Percentiles rank a stretch among this genome's conserved stretches.
These are phyloP conservation scores for Pleurotus eryngii DNA, from an alignment of 768 basidiomycete genomes.

Conservation along the genomic window DNA sequence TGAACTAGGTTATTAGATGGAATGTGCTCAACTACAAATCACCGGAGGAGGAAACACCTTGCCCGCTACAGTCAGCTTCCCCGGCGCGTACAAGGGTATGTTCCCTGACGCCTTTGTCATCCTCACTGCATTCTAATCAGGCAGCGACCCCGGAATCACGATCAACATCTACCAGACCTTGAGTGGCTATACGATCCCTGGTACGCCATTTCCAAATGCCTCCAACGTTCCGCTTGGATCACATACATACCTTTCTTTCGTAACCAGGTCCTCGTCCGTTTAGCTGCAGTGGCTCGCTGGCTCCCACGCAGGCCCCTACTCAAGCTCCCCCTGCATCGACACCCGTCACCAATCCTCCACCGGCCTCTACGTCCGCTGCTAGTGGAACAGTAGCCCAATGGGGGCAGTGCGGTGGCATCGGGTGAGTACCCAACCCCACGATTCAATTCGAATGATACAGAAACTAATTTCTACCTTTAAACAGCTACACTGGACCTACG, in stretches of 20 bases:
- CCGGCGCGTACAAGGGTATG: slow-evolving; percentile 40
- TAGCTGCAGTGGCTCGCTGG: slow-evolving; percentile 23
- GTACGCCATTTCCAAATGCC: slow-evolving; percentile 14
- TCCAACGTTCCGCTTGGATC: neutral
- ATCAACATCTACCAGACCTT: slow-evolving; percentile 40
- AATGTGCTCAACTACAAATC: slow-evolving; percentile 44
- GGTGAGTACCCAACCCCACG: slow-evolving; percentile 16
- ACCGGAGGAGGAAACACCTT: slow-evolving; percentile 40
- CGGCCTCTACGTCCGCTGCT: slow-evolving; percentile 14
- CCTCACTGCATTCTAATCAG: slow-evolving; percentile 13
- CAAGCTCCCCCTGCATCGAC: slow-evolving; percentile 13
- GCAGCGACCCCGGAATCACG: slow-evolving; percentile 43
- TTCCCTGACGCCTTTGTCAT: slow-evolving; percentile 14
- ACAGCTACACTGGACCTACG: slow-evolving; percentile 34
- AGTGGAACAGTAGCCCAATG: slow-evolving; percentile 34
- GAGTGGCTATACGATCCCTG: slow-evolving; percentile 38
- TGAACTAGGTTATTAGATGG: slow-evolving; percentile 29
- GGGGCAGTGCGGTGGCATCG: slow-evolving; percentile 40
- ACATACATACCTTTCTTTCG: neutral
- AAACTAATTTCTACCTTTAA: neutral
- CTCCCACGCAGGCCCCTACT: slow-evolving; percentile 11
- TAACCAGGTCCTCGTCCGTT: slow-evolving; percentile 35
- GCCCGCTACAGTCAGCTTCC: slow-evolving; percentile 45
- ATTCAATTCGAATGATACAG: neutral
- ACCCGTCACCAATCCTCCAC: slow-evolving; percentile 13